Percentiles rank a stretch among this genome's conserved stretches.
Evolutionary conservation across 1,284 basidiomycete genomes (phyloP).

Genomic region (Leccinum subspadiceum): DNA sequence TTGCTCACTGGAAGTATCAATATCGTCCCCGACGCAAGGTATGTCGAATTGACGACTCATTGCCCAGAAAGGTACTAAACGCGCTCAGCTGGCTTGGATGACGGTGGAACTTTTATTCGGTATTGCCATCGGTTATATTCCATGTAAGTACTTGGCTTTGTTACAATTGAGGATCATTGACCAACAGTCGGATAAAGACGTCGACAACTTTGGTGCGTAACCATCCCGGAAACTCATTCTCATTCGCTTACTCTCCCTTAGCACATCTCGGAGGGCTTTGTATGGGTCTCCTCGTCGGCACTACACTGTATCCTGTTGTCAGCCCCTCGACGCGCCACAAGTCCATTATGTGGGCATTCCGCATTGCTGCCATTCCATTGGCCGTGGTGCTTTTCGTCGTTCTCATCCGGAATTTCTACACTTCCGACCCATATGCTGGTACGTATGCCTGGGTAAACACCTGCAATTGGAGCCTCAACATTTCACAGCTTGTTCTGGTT

Average conservation of each 20-base stretch:
- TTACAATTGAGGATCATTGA: constrained; percentile 13
- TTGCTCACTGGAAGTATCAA: constrained; percentile 91
- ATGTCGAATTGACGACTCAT: constrained; percentile 7
- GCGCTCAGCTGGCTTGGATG: constrained; percentile 71
- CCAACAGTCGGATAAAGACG: constrained; percentile 39
- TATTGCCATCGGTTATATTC: constrained; percentile 83
- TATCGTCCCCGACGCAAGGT: constrained; percentile 78
- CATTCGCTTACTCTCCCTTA: constrained; percentile 26
- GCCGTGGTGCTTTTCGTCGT: constrained; percentile 81
- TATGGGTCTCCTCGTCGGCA: constrained; percentile 82
- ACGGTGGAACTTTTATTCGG: constrained; percentile 83
- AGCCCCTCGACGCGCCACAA: constrained; percentile 73
- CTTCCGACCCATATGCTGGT: constrained; percentile 78
- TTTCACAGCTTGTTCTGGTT: constrained; percentile 77
- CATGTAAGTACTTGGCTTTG: constrained; percentile 46
- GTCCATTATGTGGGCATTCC: constrained; percentile 71
- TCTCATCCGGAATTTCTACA: constrained; percentile 88
- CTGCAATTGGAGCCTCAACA: constrained; percentile 3
- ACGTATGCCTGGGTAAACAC: constrained; percentile 19
- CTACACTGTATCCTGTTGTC: constrained; percentile 89
- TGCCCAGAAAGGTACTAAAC: constrained; percentile 1
- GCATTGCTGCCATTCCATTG: constrained; percentile 72
- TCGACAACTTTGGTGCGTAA: constrained; percentile 74
- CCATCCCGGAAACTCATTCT: background rate
- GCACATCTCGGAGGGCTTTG: constrained; percentile 78